Percentiles rank a stretch among this genome's conserved stretches.
Evolutionary conservation across 352 stramenopile genomes (phyloP).

Genomic region (Phytophthora lateralis): DNA sequence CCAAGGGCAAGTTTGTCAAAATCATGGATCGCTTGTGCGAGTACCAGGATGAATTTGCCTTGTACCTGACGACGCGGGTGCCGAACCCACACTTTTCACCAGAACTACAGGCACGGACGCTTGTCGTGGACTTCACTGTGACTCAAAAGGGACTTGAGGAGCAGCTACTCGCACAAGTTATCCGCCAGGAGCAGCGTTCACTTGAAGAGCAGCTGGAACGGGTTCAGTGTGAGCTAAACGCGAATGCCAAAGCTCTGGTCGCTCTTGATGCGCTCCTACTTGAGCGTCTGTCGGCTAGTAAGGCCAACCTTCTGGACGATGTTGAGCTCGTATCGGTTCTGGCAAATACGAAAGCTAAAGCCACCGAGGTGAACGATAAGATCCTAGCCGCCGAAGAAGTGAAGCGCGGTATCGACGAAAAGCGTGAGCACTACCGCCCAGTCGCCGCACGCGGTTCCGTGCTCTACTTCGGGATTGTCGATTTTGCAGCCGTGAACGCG

Average conservation of each 20-base stretch:
- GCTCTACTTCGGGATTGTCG: conserved; percentile 91
- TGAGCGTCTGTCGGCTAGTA: conserved; percentile 84
- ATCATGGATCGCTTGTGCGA: conserved; percentile 75
- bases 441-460: conserved; percentile 87
- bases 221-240: conserved; percentile 84
- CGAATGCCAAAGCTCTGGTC: conserved; percentile 89
- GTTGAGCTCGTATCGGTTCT: conserved; percentile 88
- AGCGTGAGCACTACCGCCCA: conserved; percentile 91
- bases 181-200: conserved; percentile 90
- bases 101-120: conserved; percentile 67
- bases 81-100: conserved; percentile 75
- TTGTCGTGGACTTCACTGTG: conserved; percentile 92
- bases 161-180: conserved; percentile 91
- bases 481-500: conserved; percentile 85
- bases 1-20: conserved; percentile 70
- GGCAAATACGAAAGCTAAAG: conserved; percentile 90
- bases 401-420: conserved; percentile 90
- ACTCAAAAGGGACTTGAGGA: conserved; percentile 91
- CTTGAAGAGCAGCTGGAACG: conserved; percentile 91
- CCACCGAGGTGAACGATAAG: conserved; percentile 91
- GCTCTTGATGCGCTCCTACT: conserved; percentile 86
- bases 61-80: conserved; percentile 75
- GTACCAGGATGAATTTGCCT: conserved; percentile 64
- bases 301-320: conserved; percentile 88
- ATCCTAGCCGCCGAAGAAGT: conserved; percentile 88